Conservation (phyloP, 495 filamentous ascomycete genomes). For the Pseudevernia furfuracea region DNA sequence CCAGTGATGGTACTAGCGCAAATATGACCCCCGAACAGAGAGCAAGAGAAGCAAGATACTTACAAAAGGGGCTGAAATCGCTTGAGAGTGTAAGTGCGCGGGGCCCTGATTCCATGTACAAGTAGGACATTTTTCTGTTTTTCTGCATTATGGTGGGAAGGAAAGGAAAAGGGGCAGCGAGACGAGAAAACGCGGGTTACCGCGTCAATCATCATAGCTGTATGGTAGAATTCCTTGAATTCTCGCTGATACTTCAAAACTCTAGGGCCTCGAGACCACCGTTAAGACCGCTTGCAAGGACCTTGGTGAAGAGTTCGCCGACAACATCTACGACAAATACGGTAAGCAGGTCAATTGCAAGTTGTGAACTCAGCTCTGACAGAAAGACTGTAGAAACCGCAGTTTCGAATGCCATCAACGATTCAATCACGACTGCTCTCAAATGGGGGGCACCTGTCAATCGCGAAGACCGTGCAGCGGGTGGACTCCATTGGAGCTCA, state of each 20-base stretch:
- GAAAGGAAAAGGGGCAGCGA: background rate
- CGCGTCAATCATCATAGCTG: background rate
- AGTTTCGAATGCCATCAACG: slow-evolving; percentile 27
- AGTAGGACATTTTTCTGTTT: slow-evolving; percentile 18
- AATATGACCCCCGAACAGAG: slow-evolving; percentile 39
- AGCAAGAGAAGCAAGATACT: slow-evolving; percentile 33
- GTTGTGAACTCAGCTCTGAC: background rate
- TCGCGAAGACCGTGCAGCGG: slow-evolving; percentile 32
- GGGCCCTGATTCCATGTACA: slow-evolving; percentile 20
- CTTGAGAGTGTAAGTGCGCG: slow-evolving; percentile 42
- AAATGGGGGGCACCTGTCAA: slow-evolving; percentile 42
- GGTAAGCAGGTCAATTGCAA: slow-evolving; percentile 11
- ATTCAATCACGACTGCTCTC: slow-evolving; percentile 35
- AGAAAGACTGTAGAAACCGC: slow-evolving; percentile 27
- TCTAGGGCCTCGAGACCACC: slow-evolving; percentile 32
- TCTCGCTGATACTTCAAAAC: slow-evolving; percentile 9
- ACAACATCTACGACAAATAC: slow-evolving; percentile 43
- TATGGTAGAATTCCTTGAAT: slow-evolving; percentile 6
- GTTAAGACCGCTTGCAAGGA: slow-evolving; percentile 30
- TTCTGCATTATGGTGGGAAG: background rate
- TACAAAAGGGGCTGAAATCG: slow-evolving; percentile 36
- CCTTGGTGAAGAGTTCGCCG: slow-evolving; percentile 35
- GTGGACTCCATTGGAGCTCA: slow-evolving; percentile 48
- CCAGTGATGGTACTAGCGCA: slow-evolving; percentile 36
- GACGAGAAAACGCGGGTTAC: background rate